Percentiles rank a stretch among this genome's conserved stretches.
These are phyloP conservation scores for Rhizopogon salebrosus DNA, from an alignment of 768 basidiomycete species.

Conservation along the genomic window DNA sequence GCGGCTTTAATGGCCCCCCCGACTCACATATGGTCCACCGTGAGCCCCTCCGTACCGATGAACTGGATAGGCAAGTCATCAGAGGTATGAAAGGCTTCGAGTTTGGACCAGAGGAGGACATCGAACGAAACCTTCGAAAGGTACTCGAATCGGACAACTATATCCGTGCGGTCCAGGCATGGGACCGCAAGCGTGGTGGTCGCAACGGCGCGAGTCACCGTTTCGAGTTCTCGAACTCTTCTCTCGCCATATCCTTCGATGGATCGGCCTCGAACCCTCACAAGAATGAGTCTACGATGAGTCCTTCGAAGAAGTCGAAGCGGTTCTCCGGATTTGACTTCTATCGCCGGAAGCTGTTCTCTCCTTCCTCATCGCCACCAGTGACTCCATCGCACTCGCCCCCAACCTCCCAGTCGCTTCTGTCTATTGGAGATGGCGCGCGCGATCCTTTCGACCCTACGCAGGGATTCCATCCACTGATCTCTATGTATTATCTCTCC, in stretches of 20 bases:
- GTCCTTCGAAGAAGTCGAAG: slow-evolving; percentile 59
- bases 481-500: slow-evolving; percentile 95
- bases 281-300: slow-evolving; percentile 33
- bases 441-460: slow-evolving; percentile 75
- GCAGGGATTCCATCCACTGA: slow-evolving; percentile 87
- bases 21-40: slow-evolving; percentile 84
- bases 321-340: slow-evolving; percentile 97
- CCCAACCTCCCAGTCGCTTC: slow-evolving; percentile 52
- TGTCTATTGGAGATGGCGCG: slow-evolving; percentile 43
- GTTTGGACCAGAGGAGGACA: slow-evolving; percentile 86
- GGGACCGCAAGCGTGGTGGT: slow-evolving; percentile 65
- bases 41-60: slow-evolving; percentile 83
- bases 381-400: slow-evolving; percentile 56
- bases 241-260: slow-evolving; percentile 61
- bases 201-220: slow-evolving; percentile 35
- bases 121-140: slow-evolving; percentile 64
- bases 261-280: slow-evolving; percentile 37
- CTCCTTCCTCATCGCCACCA: slow-evolving; percentile 43
- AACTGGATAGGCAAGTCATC: slow-evolving; percentile 83
- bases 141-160: slow-evolving; percentile 81
- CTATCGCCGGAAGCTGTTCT: slow-evolving; percentile 85
- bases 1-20: slow-evolving; percentile 77
- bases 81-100: slow-evolving; percentile 95
- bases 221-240: slow-evolving; percentile 64
- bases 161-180: slow-evolving; percentile 62